Base-by-base conservation (phyloP, 495 filamentous ascomycete genomes). In the Neurospora tetraspora region DNA sequence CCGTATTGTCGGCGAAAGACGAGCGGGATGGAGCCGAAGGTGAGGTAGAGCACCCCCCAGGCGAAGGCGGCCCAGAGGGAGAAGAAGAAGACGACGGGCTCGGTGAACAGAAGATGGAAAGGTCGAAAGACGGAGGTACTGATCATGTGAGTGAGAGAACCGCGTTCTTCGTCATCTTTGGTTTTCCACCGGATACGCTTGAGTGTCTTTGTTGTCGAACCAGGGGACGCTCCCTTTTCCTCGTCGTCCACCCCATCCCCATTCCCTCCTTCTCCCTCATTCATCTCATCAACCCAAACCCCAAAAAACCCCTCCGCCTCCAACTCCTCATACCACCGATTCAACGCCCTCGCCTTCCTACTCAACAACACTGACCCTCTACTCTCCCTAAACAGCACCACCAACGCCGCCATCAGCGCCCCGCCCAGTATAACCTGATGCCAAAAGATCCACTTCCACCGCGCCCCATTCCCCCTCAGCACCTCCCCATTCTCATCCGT, bases 21-120 rank as follows among this genome's bases (percentile, higher is more conserved):
- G 14, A 95, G 84, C 0, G 94, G 93, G 36, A 98, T 87, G 5
- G 89, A 90, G 39, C 88, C 86, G 75, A 96, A 94, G 39, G 91
- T 91, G 36, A 98, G 84, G 80, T 97, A 98, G 0, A 98, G 86
- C 0, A 96, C 88, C 2, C 91, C 94, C 95, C 94, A 98, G 69
- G 89, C 90, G 80, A 98, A 97, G 8, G 93, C 85, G 5, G 92
- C 89, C 95, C 95, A 98, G 16, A 96, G 83, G 31, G 92, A 94
- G 81, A 97, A 98, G 84, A 91, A 97, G 83, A 97, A 97, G 23
- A 98, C 94, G 14, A 97, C 93, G 0, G 94, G 93, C 76, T 98
- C 95, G 12, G 94, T 97, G 76, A 93, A 82, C 31, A 98, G 90
- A 39, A 98, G 86, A 72, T 93, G 88, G 81, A 98, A 97, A 6